Conservation (phyloP, 2,329 filamentous ascomycete species). For the Ophiostoma populinum region DNA sequence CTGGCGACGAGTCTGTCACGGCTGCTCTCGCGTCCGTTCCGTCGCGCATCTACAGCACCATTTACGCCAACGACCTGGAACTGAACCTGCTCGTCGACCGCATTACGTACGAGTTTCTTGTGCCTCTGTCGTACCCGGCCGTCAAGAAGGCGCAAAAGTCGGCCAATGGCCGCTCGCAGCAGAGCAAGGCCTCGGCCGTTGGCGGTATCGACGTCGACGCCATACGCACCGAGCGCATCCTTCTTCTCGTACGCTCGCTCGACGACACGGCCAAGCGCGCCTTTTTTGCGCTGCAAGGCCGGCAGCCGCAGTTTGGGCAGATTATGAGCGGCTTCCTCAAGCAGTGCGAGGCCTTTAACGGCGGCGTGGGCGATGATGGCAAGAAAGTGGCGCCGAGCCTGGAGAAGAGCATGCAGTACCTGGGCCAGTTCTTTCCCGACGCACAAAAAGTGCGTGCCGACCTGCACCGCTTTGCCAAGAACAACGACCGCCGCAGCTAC, state of each 20-base stretch:
- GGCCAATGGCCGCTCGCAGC: too few species aligned
- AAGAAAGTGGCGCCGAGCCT: slow-evolving; percentile 54
- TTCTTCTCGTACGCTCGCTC: slow-evolving; percentile 64
- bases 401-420: slow-evolving; percentile 52
- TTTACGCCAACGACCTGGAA: slow-evolving; percentile 78
- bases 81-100: slow-evolving; percentile 72
- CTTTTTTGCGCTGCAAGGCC: slow-evolving; percentile 70
- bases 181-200: slow-evolving; percentile 2
- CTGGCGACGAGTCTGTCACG: slow-evolving; percentile 60
- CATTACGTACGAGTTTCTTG: slow-evolving; percentile 68
- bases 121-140: slow-evolving; percentile 78
- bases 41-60: slow-evolving; percentile 68
- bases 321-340: slow-evolving; percentile 62
- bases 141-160: slow-evolving; percentile 38
- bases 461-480: slow-evolving; percentile 77
- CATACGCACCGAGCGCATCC: slow-evolving; percentile 66
- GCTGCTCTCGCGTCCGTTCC: slow-evolving; percentile 68
- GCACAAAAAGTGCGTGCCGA: slow-evolving; percentile 53
- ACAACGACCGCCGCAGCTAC: slow-evolving; percentile 78
- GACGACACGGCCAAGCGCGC: slow-evolving; percentile 66
- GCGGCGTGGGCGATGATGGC: slow-evolving; percentile 61
- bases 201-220: slow-evolving; percentile 47
- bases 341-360: slow-evolving; percentile 79
- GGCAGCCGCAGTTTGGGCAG: slow-evolving; percentile 57
- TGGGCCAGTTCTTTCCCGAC: slow-evolving; percentile 64